Conservation (phyloP, 2,329 filamentous ascomycete species). For the Phaeosphaeria sp. region DNA sequence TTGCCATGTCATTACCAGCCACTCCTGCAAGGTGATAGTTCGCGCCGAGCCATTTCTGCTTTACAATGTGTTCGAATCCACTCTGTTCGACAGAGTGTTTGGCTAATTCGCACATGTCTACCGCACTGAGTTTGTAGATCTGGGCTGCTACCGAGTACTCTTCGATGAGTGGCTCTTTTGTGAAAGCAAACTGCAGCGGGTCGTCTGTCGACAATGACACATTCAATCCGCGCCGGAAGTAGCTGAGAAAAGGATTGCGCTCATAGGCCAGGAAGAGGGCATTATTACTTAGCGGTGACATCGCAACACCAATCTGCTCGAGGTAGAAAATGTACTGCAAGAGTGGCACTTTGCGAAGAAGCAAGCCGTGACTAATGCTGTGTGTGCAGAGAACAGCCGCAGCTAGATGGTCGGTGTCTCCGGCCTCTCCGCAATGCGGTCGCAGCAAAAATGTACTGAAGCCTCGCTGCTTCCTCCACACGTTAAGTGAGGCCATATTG, state of each 20-base stretch:
- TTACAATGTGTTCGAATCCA: constrained; percentile 87
- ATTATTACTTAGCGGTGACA: constrained; percentile 99
- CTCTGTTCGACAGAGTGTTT: constrained; percentile 96
- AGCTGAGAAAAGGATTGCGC: constrained; percentile 92
- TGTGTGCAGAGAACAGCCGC: constrained; percentile 91
- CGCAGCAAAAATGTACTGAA: constrained; percentile 96
- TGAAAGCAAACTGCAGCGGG: constrained; percentile 96
- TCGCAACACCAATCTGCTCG: constrained; percentile 96
- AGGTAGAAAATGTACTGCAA: constrained; percentile 98
- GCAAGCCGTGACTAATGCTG: constrained; percentile 93
- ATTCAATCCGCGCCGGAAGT: constrained; percentile 93
- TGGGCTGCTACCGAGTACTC: constrained; percentile 98
- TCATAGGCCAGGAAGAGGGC: constrained; percentile 96
- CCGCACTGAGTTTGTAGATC: constrained; percentile 95
- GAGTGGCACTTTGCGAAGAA: constrained; percentile 91
- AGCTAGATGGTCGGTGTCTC: constrained; percentile 94
- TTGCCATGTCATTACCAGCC: constrained; percentile 87
- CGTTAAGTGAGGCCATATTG: constrained; percentile 91
- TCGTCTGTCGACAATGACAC: constrained; percentile 97
- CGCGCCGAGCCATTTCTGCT: constrained; percentile 87
- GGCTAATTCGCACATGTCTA: constrained; percentile 98
- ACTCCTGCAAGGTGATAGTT: constrained; percentile 80
- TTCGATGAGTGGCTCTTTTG: constrained; percentile 96
- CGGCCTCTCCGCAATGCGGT: constrained; percentile 95
- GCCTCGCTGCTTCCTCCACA: constrained; percentile 86